Evolutionary conservation across 768 basidiomycete genomes (phyloP).

Genomic region (Chalciporus sphaerocephalus): DNA sequence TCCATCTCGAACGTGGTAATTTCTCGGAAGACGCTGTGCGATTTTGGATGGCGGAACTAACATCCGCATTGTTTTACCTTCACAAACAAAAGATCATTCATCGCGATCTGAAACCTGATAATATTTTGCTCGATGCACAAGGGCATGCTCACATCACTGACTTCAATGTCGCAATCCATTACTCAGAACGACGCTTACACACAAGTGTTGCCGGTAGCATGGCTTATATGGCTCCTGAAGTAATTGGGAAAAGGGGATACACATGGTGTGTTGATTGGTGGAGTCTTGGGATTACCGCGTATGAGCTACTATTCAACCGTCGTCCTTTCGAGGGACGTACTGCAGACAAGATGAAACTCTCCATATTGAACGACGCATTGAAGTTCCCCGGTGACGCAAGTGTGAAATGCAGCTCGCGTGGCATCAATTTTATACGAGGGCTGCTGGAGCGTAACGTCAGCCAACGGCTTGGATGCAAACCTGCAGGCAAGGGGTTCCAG

Average conservation of each 20-base stretch:
- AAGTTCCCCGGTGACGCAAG: conserved; percentile 68
- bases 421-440: conserved; percentile 59
- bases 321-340: conserved; percentile 91
- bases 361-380: conserved; percentile 78
- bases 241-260: conserved; percentile 89
- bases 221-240: conserved; percentile 99
- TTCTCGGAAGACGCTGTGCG: conserved; percentile 70
- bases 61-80: conserved; percentile 81
- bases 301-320: conserved; percentile 78
- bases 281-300: conserved; percentile 88
- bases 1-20: conserved; percentile 74
- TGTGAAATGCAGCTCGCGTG: conserved; percentile 59
- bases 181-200: conserved; percentile 82
- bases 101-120: conserved; percentile 96
- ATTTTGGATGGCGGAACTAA: conserved; percentile 89
- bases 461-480: conserved; percentile 75
- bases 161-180: conserved; percentile 98
- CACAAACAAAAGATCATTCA: conserved; percentile 92
- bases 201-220: conserved; percentile 96
- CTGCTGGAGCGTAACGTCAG: conserved; percentile 79
- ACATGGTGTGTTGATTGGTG: conserved; percentile 94
- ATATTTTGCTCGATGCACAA: conserved; percentile 87
- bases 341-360: conserved; percentile 80
- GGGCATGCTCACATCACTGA: conserved; percentile 98
- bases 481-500: conserved; percentile 63